phyloP scores from a whole-genome alignment of 1,139 yeast species.

The Hyphopichia burtonii region DNA sequence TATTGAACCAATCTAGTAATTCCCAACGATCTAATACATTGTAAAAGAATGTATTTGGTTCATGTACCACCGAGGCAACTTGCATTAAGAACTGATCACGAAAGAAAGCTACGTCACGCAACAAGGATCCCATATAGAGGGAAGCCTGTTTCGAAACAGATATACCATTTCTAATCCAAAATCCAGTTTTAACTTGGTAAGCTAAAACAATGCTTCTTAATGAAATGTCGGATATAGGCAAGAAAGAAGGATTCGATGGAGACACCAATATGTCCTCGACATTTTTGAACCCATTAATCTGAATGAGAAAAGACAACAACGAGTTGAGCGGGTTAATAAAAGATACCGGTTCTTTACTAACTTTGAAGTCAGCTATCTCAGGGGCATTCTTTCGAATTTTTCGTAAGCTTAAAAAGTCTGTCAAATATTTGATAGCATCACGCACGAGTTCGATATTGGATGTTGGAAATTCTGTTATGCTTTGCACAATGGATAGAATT shows the following conservation, averaged over 20 bases:
- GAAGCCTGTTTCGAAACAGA: slow-evolving; percentile 49
- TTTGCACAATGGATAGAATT: slow-evolving; percentile 44
- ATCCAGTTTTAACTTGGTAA: slow-evolving; percentile 74
- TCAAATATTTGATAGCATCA: slow-evolving; percentile 18
- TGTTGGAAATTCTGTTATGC: slow-evolving; percentile 36
- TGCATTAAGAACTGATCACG: slow-evolving; percentile 62
- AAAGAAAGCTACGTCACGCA: slow-evolving; percentile 34
- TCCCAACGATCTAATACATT: slow-evolving; percentile 66
- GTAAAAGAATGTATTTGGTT: slow-evolving; percentile 38
- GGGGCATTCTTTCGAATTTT: slow-evolving; percentile 28
- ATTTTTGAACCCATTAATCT: slow-evolving; percentile 25
- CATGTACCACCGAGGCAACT: slow-evolving; percentile 46
- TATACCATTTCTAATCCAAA: slow-evolving; percentile 88
- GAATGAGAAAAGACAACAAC: slow-evolving; percentile 44
- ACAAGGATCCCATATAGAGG: slow-evolving; percentile 30
- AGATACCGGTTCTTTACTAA: slow-evolving; percentile 50
- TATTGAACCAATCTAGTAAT: slow-evolving; percentile 51
- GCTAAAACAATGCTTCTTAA: slow-evolving; percentile 63
- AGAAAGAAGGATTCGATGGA: slow-evolving; percentile 24
- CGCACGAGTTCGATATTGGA: slow-evolving; percentile 17
- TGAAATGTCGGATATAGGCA: slow-evolving; percentile 53
- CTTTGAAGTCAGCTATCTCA: slow-evolving; percentile 40
- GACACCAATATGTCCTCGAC: slow-evolving; percentile 15
- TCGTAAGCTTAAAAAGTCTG: slow-evolving; percentile 24
- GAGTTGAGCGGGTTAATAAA: slow-evolving; percentile 62